A percentile compares a stretch with the other conserved stretches of the same genome.
Evolutionary conservation across 2,329 filamentous ascomycete species (phyloP).

Genomic region (Plectosphaerella sp.): DNA sequence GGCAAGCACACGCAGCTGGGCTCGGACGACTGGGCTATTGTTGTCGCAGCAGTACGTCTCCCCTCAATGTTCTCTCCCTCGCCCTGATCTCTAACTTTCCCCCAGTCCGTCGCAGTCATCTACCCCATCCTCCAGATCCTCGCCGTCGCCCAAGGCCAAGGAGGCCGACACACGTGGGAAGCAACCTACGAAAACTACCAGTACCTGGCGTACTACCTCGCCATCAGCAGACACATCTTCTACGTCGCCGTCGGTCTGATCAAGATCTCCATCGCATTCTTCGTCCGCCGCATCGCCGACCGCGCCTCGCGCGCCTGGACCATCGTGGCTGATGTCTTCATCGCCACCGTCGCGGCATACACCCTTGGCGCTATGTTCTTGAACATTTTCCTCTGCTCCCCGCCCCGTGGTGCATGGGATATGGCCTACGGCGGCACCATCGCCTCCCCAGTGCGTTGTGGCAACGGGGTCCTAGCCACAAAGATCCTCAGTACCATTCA

Average conservation of each 20-base stretch:
- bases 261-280: conserved; percentile 29
- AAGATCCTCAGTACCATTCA: conserved; percentile 22
- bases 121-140: conserved; percentile 21
- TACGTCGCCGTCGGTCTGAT: conserved; percentile 24
- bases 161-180: conserved; percentile 22
- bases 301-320: conserved; percentile 21
- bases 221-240: conserved; percentile 18
- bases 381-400: conserved; percentile 22
- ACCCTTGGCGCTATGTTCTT: conserved; percentile 22
- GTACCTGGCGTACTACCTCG: conserved; percentile 16
- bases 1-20: conserved; percentile 22
- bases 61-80: too few relatives aligned
- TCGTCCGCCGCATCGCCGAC: conserved; percentile 28
- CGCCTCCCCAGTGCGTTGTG: conserved; percentile 12
- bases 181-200: conserved; percentile 25
- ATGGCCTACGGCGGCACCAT: conserved; percentile 16
- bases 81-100: not conserved
- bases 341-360: conserved; percentile 21
- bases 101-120: conserved; percentile 16
- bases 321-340: conserved; percentile 23
- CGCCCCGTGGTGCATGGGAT: conserved; percentile 19
- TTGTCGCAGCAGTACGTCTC: conserved; percentile 23
- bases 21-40: conserved; percentile 25
- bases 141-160: conserved; percentile 18
- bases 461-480: conserved; percentile 12